phyloP scores from a whole-genome alignment of 768 basidiomycete species.

The Boletus reticuloceps region DNA sequence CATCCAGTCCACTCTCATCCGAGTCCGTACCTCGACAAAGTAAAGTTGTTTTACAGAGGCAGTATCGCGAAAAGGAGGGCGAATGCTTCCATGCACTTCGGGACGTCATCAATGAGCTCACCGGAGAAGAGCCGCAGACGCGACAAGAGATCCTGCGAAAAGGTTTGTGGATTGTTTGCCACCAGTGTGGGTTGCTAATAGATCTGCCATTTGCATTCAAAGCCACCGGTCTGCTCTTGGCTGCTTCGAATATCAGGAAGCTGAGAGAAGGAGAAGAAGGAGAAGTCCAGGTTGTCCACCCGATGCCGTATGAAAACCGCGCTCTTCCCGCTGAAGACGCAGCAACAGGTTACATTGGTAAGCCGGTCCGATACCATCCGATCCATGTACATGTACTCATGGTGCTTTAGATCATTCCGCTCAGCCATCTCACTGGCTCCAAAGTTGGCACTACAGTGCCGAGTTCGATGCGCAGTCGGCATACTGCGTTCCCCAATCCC shows the following conservation, averaged over 20 bases:
- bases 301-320: neutral
- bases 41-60: conserved; percentile 16
- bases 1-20: neutral
- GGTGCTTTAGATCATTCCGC: neutral
- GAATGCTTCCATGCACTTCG: conserved; percentile 23
- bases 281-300: neutral
- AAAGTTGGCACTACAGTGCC: neutral
- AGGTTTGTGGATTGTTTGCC: conserved; percentile 6
- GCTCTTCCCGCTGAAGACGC: neutral
- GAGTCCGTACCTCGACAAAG: conserved; percentile 1
- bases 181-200: neutral
- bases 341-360: neutral
- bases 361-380: neutral
- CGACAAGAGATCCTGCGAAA: conserved; percentile 22
- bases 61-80: conserved; percentile 22
- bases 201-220: neutral
- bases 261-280: neutral
- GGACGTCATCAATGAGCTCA: conserved; percentile 16
- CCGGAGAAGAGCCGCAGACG: conserved; percentile 9
- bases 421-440: neutral
- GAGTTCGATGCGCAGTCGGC: neutral
- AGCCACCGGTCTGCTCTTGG: conserved; percentile 13
- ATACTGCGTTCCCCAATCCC: neutral
- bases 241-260: neutral
- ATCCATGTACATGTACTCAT: neutral